These are phyloP conservation scores for Blepharisma undulans DNA, from an alignment of 169 alveolate species.

Conservation along the genomic window DNA sequence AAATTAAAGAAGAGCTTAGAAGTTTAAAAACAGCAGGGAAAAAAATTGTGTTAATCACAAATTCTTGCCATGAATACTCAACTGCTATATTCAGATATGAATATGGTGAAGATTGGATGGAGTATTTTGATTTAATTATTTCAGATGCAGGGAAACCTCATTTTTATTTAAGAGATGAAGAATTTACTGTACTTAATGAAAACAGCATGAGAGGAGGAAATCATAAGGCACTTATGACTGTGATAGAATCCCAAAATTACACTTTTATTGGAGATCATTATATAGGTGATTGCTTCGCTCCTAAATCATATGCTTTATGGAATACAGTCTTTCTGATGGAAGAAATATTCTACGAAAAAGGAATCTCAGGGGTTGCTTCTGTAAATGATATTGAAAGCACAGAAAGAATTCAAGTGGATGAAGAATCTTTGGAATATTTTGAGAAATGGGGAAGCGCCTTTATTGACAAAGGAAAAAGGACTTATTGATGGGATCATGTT, in stretches of 20 bases:
- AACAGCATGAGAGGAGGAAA: neutral
- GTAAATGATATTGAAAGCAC: neutral
- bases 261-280: conserved; percentile 28
- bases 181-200: neutral
- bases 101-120: neutral
- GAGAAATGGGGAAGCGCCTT: conserved; percentile 8
- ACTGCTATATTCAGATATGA: neutral
- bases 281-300: neutral
- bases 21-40: neutral
- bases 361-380: neutral
- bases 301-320: neutral
- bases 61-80: conserved; percentile 12
- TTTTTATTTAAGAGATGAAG: neutral
- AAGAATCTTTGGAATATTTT: neutral
- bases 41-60: conserved; percentile 12
- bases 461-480: neutral
- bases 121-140: neutral
- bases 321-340: neutral
- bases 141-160: conserved; percentile 23
- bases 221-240: neutral
- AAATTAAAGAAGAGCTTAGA: neutral
- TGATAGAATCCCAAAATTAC: neutral
- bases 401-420: neutral
- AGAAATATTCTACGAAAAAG: conserved; percentile 17
- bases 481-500: conserved; percentile 2